phyloP scores from a whole-genome alignment of 768 basidiomycete genomes.

The Cantharellus cinnabarinus region DNA sequence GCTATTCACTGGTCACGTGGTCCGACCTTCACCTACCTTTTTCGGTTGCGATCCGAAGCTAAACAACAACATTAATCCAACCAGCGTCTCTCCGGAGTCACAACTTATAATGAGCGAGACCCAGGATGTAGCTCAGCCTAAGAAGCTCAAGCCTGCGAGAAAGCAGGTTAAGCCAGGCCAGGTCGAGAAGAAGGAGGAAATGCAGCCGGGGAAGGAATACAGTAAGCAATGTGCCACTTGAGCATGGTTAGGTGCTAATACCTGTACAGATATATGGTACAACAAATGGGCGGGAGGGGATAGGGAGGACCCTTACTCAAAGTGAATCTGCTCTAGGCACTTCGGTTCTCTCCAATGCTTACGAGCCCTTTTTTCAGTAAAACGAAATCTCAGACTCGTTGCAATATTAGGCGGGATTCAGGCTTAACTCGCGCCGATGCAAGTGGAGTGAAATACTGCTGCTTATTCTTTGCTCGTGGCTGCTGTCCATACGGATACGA shows the following conservation, averaged over 20 bases:
- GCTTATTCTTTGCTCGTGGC: slow-evolving; percentile 87
- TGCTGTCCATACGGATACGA: slow-evolving; percentile 98
- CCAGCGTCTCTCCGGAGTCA: background rate
- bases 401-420: slow-evolving; percentile 68
- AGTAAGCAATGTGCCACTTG: slow-evolving; percentile 32
- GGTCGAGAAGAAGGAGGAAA: slow-evolving; percentile 70
- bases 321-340: slow-evolving; percentile 30
- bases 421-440: slow-evolving; percentile 92
- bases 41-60: background rate
- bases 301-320: slow-evolving; percentile 87
- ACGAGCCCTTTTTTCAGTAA: slow-evolving; percentile 33
- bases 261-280: slow-evolving; percentile 73
- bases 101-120: slow-evolving; percentile 3
- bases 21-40: background rate
- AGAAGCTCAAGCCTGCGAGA: slow-evolving; percentile 76
- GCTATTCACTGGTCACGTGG: too few species aligned
- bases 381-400: slow-evolving; percentile 83
- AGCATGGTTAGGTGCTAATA: background rate
- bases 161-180: slow-evolving; percentile 85
- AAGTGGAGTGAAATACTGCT: slow-evolving; percentile 79
- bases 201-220: slow-evolving; percentile 90
- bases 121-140: slow-evolving; percentile 13
- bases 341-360: background rate
- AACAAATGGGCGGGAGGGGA: slow-evolving; percentile 99
- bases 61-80: too few species aligned